These are phyloP conservation scores for Vaccinium corymbosum DNA, from an alignment of 148 eudicot genomes.

Conservation along the genomic window DNA sequence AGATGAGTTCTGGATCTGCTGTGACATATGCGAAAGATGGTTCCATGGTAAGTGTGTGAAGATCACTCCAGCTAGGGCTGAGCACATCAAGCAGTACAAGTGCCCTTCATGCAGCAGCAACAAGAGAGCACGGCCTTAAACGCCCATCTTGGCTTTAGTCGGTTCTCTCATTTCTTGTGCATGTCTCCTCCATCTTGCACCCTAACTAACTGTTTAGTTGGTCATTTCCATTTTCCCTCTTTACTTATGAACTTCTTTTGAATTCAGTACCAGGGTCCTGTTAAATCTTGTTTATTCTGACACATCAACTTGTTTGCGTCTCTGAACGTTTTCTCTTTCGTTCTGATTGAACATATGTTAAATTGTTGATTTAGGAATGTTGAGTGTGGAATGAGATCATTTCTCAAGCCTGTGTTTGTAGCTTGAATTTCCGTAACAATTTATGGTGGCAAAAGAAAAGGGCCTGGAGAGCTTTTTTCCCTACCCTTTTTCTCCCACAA, in stretches of 20 bases:
- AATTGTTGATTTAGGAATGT: not conserved
- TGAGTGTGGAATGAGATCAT: not conserved
- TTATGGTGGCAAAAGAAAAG: not conserved
- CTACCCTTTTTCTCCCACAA: not conserved
- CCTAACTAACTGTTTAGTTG: conserved; percentile 17
- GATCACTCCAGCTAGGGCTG: conserved; percentile 64
- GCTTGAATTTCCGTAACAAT: not conserved
- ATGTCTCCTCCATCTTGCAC: conserved; percentile 6
- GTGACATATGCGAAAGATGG: conserved; percentile 65
- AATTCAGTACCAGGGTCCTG: not conserved
- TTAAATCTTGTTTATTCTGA: conserved; percentile 10
- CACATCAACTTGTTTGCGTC: not conserved
- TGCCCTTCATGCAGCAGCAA: conserved; percentile 49
- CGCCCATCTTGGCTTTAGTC: not conserved
- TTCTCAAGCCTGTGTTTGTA: not conserved
- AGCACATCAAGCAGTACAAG: conserved; percentile 67
- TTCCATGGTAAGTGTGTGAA: conserved; percentile 68
- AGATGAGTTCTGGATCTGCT: conserved; percentile 67
- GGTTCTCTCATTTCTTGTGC: not conserved
- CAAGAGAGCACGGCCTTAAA: conserved; percentile 45
- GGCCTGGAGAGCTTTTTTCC: not conserved
- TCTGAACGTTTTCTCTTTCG: not conserved
- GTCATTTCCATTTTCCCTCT: not conserved
- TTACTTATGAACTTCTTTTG: not conserved
- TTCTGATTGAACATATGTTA: conserved; percentile 4